These are phyloP conservation scores for Terfezia claveryi DNA, from an alignment of 495 filamentous ascomycete species.

Conservation along the genomic window DNA sequence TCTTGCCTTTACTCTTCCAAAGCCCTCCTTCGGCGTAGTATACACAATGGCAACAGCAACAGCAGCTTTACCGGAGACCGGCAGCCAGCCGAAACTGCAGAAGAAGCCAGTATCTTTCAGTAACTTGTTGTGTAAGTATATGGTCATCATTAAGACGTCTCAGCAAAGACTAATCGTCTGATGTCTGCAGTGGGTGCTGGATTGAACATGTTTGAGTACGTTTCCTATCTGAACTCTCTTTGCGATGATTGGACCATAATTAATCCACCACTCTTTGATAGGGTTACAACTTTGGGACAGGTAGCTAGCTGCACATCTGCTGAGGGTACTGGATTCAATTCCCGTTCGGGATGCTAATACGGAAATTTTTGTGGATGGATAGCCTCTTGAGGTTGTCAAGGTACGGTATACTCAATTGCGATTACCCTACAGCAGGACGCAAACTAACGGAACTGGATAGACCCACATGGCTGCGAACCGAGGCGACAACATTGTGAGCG, in stretches of 20 bases:
- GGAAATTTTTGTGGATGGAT: background rate
- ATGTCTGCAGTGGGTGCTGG: slow-evolving; percentile 52
- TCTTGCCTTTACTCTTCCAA: no score
- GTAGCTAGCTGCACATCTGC: slow-evolving; percentile 21
- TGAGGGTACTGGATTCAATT: no score
- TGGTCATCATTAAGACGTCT: slow-evolving; percentile 1
- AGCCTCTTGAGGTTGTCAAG: slow-evolving; percentile 95
- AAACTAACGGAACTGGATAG: slow-evolving; percentile 11
- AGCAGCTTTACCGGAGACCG: slow-evolving; percentile 24
- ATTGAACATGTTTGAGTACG: slow-evolving; percentile 90
- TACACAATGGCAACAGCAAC: slow-evolving; percentile 37
- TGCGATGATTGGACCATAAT: background rate
- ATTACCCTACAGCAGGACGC: no score
- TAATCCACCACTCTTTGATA: slow-evolving; percentile 13
- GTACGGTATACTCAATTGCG: slow-evolving; percentile 2
- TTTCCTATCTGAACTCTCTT: slow-evolving; percentile 12
- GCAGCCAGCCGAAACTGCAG: slow-evolving; percentile 36
- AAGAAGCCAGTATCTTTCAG: slow-evolving; percentile 99
- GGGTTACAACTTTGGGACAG: slow-evolving; percentile 73
- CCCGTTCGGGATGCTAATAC: background rate
- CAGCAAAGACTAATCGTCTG: slow-evolving; percentile 8
- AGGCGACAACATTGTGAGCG: slow-evolving; percentile 60
- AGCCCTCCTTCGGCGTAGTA: slow-evolving; percentile 14
- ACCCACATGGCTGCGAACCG: slow-evolving; percentile 97
- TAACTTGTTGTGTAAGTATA: slow-evolving; percentile 61